phyloP scores from a whole-genome alignment of 129 eudicot species.

The Deinandra increscens region DNA sequence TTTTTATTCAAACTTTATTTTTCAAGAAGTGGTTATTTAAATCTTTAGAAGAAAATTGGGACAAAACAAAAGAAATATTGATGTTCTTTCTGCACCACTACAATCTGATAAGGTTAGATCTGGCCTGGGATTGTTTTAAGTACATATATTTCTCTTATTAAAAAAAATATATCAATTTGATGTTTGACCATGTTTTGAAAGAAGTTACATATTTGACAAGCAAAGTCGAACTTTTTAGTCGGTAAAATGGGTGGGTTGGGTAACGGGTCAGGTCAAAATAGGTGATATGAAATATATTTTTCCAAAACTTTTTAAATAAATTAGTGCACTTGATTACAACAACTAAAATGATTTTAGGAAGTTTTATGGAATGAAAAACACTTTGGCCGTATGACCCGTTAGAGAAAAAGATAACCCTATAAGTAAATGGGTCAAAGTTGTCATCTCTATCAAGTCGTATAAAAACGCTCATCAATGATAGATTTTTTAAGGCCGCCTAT shows the following conservation, averaged over 20 bases:
- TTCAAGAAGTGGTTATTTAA: constrained; percentile 17
- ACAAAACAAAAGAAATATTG: constrained; percentile 18
- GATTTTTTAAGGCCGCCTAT: background rate
- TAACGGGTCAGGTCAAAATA: background rate
- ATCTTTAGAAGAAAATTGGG: background rate
- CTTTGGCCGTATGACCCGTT: background rate
- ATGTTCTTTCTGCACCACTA: constrained; percentile 32
- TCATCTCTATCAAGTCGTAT: background rate
- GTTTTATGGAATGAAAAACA: background rate
- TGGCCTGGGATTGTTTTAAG: background rate
- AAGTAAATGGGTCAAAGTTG: background rate
- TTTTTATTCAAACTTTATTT: too few species aligned
- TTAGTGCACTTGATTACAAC: background rate
- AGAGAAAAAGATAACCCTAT: background rate
- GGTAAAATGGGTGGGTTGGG: too few species aligned
- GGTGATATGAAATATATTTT: too few species aligned
- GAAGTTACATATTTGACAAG: too few species aligned
- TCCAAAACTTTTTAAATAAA: background rate
- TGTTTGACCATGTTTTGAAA: too few species aligned
- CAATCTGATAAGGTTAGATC: constrained; percentile 34
- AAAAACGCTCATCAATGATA: background rate
- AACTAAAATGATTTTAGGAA: background rate
- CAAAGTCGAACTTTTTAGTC: too few species aligned
- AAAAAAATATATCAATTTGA: background rate
- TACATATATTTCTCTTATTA: too few species aligned